These are phyloP conservation scores for Lentinula sp. DNA, from an alignment of 768 basidiomycete species.

Conservation along the genomic window DNA sequence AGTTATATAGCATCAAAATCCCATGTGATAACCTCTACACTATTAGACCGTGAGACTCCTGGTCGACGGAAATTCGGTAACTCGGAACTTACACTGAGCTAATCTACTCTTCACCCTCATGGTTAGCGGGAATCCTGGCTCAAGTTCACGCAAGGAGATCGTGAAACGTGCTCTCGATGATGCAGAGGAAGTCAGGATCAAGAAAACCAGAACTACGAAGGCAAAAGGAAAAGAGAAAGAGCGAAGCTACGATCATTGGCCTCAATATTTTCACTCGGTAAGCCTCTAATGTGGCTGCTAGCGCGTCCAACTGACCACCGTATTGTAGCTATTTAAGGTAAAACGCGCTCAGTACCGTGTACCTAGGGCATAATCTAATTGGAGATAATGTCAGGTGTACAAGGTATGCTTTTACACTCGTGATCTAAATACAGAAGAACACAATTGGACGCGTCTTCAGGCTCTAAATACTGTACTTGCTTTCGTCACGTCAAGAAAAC, in stretches of 20 bases:
- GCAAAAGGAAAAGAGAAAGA: not conserved
- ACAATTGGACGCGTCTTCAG: conserved; percentile 26
- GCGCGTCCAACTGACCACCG: no score
- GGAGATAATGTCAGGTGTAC: not conserved
- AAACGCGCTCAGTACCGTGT: no score
- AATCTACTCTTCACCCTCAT: not conserved
- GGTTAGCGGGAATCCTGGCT: not conserved
- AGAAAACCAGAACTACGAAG: not conserved
- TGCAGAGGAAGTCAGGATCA: not conserved
- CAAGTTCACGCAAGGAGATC: not conserved
- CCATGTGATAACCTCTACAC: not conserved
- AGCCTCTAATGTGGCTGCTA: not conserved
- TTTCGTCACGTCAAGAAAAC: conserved; percentile 77
- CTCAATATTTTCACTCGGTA: conserved; percentile 4
- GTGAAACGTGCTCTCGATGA: not conserved
- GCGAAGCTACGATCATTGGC: not conserved
- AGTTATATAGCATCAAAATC: not conserved
- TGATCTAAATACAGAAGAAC: not conserved
- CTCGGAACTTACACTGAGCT: no score
- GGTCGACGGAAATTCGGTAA: no score
- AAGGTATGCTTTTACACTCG: not conserved
- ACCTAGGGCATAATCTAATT: not conserved
- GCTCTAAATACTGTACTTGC: conserved; percentile 87
- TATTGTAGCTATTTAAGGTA: not conserved
- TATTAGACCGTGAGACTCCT: not conserved